phyloP scores from a whole-genome alignment of 2,329 filamentous ascomycete genomes.

The Hypoxylon sp. region DNA sequence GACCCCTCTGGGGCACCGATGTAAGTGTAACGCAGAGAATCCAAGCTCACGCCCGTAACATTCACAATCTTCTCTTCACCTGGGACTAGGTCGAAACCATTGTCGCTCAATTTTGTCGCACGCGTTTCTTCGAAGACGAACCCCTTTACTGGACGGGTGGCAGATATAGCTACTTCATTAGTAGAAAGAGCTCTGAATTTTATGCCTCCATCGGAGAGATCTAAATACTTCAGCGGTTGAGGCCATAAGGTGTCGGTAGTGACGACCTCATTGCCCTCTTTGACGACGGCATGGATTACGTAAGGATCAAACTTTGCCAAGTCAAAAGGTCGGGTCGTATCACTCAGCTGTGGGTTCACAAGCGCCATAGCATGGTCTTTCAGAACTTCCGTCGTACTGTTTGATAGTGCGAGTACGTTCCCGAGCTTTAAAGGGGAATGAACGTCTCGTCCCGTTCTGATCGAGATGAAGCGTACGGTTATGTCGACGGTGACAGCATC shows the following conservation, averaged over 20 bases:
- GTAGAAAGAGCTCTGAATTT: constrained; percentile 48
- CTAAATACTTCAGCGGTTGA: constrained; percentile 71
- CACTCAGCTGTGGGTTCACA: constrained; percentile 30
- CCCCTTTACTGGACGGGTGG: constrained; percentile 66
- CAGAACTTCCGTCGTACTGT: constrained; percentile 57
- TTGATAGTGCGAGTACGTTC: constrained; percentile 49
- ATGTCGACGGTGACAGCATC: constrained; percentile 48
- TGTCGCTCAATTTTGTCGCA: constrained; percentile 64
- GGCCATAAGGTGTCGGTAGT: constrained; percentile 69
- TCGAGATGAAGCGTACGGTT: constrained; percentile 57
- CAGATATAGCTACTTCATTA: constrained; percentile 50
- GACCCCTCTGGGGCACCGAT: constrained; percentile 46
- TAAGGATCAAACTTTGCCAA: constrained; percentile 57
- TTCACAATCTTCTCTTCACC: constrained; percentile 53
- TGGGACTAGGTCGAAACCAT: constrained; percentile 69
- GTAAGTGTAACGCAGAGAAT: constrained; percentile 46
- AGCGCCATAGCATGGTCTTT: constrained; percentile 51
- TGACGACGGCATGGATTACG: constrained; percentile 62
- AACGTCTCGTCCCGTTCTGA: constrained; percentile 56
- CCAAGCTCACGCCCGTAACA: constrained; percentile 40
- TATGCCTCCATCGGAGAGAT: constrained; percentile 61
- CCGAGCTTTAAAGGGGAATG: constrained; percentile 42
- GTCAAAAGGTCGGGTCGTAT: constrained; percentile 49
- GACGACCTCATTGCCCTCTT: constrained; percentile 55
- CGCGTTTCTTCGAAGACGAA: constrained; percentile 65